Percentiles rank a stretch among this genome's conserved stretches.
Conservation (phyloP, 257 asterid species). For the Ophiorrhiza pumila region DNA sequence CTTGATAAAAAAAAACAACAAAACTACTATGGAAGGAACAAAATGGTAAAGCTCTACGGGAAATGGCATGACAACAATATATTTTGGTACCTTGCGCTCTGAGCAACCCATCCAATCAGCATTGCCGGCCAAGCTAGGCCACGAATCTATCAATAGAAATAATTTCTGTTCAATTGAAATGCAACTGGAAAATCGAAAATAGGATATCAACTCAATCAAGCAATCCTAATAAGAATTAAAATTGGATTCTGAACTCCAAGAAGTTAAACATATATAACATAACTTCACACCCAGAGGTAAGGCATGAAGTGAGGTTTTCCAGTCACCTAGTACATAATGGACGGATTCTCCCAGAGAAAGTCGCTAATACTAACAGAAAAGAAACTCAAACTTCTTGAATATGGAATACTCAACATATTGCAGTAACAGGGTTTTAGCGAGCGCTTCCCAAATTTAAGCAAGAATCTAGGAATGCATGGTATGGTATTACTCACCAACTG, state of each 20-base stretch:
- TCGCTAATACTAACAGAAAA: neutral
- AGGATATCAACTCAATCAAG: neutral
- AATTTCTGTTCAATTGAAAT: slow-evolving; percentile 17
- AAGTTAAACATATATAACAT: slow-evolving; percentile 1
- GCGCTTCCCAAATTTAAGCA: too few relatives aligned
- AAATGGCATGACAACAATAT: slow-evolving; percentile 10
- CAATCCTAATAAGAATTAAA: neutral
- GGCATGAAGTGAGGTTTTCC: neutral
- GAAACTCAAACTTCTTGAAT: neutral
- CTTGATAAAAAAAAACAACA: neutral
- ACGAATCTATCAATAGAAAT: slow-evolving; percentile 59
- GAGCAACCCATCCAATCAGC: slow-evolving; percentile 97
- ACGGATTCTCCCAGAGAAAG: neutral
- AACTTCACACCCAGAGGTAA: neutral
- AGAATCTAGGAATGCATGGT: too few relatives aligned
- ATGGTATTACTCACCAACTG: too few relatives aligned
- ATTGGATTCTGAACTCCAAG: neutral
- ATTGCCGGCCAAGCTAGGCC: slow-evolving; percentile 98
- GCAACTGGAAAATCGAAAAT: slow-evolving; percentile 4
- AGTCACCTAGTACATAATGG: neutral
- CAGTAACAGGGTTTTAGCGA: too few relatives aligned
- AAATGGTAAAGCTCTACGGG: neutral
- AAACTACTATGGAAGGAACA: neutral
- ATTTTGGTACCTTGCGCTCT: slow-evolving; percentile 80
- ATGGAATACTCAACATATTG: too few relatives aligned